Base-by-base conservation (phyloP, 2,329 filamentous ascomycete genomes). In the Diaporthe humulicola region DNA sequence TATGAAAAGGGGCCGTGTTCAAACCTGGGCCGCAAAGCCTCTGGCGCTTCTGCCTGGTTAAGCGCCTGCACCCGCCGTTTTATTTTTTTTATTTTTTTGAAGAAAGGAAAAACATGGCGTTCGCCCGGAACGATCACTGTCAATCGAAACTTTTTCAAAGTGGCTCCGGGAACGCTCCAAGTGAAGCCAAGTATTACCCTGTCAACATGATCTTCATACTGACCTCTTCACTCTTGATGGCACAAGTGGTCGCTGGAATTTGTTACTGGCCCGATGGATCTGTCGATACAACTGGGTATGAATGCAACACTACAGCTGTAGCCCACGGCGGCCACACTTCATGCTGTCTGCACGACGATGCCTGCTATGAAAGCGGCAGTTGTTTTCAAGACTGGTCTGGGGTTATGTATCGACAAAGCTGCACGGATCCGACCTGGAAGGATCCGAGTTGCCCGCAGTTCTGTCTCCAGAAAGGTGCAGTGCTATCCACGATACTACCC, bases 331-430 rank as follows among this genome's bases (percentile, higher is more conserved):
- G 42, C 6, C 40, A 66, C 28, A 66, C 25, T n/a, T n/a, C 60
- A n/a, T 66, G 60, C 22, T 66, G 60, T 19, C 30, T 66, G 19
- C 60, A 66, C 38, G 22, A 66, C 19, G 42, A 66, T 2, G 42
- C 60, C 12, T 66, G 60, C 42, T 66, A 66, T 50, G 19, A 66
- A 10, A 15, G 19, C 7, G 60, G 60, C 2, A 50, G 42, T 66
- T 66, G 60, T 6, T 66, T 48, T 19, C 60, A 66, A 8, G 60
- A 66, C 28, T 66, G 60, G 60, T 50, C 60, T 9, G 60, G 60
- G 8, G 36, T 66, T 12, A 50, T 66, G 42, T 50, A 66, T n/a
- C 48, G 60, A 19, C 60, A 64, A 33, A 64, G 60, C 60, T 48
- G 60, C 48, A 64, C 60, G 7, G 60, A 64, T 19, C 60, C 40